Conservation (phyloP, 1,284 basidiomycete genomes). For the Boletus mariae region DNA sequence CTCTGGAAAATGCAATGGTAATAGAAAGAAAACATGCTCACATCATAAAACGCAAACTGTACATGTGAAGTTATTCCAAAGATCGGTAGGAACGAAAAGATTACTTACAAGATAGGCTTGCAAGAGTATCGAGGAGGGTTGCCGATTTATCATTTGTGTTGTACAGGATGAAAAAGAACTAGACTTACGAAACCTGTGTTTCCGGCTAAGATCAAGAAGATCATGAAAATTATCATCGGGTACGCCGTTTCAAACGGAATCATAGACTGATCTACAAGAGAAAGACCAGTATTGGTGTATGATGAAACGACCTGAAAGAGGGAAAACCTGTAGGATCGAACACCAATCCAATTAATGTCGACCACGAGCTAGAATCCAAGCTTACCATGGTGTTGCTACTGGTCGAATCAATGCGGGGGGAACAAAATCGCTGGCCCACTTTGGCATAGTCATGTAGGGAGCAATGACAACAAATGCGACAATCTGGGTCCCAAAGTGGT, state of each 20-base stretch:
- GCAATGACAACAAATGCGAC: constrained; percentile 70
- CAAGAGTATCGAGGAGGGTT: constrained; percentile 1
- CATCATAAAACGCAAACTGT: constrained; percentile 33
- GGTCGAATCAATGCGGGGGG: constrained; percentile 51
- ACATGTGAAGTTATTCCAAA: not conserved
- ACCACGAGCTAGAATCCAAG: not conserved
- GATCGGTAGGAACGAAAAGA: not conserved
- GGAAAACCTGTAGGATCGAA: constrained; percentile 63
- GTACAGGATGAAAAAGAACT: constrained; percentile 18
- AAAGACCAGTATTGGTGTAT: constrained; percentile 88
- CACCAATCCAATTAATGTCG: not conserved
- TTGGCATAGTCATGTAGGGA: constrained; percentile 63
- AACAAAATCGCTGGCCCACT: constrained; percentile 55
- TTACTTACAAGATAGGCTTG: constrained; percentile 72
- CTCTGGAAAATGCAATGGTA: not conserved
- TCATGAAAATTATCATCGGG: constrained; percentile 58
- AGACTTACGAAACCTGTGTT: constrained; percentile 84
- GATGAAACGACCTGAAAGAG: constrained; percentile 85
- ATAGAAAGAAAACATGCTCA: constrained; percentile 12
- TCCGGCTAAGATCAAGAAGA: constrained; percentile 68
- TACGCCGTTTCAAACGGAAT: constrained; percentile 85
- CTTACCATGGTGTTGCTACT: constrained; percentile 60
- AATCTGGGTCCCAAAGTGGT: constrained; percentile 69
- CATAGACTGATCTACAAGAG: constrained; percentile 88
- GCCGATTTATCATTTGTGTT: not conserved